A percentile compares a stretch with the other conserved stretches of the same genome.
These are phyloP conservation scores for Cyberlindnera nakhonratchasimensis DNA, from an alignment of 805 yeast species.

Conservation along the genomic window DNA sequence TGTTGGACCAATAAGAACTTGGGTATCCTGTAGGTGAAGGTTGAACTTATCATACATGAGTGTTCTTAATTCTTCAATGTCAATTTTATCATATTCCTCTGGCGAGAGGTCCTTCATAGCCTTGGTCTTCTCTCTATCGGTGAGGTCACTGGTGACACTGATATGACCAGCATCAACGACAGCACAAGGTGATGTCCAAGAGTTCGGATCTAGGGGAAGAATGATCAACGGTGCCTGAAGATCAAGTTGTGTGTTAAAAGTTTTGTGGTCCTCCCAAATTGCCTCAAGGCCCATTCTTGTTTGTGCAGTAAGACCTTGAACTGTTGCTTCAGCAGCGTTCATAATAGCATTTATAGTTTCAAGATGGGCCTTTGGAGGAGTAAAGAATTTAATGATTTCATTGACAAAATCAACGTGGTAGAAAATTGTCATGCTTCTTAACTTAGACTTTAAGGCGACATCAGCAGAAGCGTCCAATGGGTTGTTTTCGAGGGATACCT, in stretches of 20 bases:
- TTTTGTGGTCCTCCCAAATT: slow-evolving; percentile 91
- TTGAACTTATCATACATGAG: slow-evolving; percentile 89
- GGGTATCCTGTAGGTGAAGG: slow-evolving; percentile 77
- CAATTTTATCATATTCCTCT: slow-evolving; percentile 66
- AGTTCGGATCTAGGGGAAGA: slow-evolving; percentile 75
- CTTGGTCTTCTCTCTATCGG: slow-evolving; percentile 61
- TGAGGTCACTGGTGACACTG: slow-evolving; percentile 75
- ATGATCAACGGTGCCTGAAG: slow-evolving; percentile 91
- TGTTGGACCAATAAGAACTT: slow-evolving; percentile 79
- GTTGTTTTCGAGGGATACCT: slow-evolving; percentile 75
- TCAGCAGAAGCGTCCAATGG: slow-evolving; percentile 87
- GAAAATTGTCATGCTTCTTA: slow-evolving; percentile 84
- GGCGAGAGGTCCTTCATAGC: slow-evolving; percentile 60
- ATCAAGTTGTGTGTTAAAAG: slow-evolving; percentile 80
- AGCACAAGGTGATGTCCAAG: slow-evolving; percentile 83
- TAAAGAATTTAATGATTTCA: slow-evolving; percentile 70
- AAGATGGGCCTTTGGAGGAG: slow-evolving; percentile 78
- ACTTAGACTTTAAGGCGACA: slow-evolving; percentile 64
- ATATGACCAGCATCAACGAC: slow-evolving; percentile 96
- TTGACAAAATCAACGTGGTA: slow-evolving; percentile 85
- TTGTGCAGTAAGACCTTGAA: slow-evolving; percentile 85
- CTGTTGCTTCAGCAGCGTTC: slow-evolving; percentile 92
- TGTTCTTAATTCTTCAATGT: slow-evolving; percentile 33
- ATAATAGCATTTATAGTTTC: slow-evolving; percentile 88
- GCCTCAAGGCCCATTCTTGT: slow-evolving; percentile 91